Conservation (phyloP, 1,284 basidiomycete species). For the Tylopilus sp. region DNA sequence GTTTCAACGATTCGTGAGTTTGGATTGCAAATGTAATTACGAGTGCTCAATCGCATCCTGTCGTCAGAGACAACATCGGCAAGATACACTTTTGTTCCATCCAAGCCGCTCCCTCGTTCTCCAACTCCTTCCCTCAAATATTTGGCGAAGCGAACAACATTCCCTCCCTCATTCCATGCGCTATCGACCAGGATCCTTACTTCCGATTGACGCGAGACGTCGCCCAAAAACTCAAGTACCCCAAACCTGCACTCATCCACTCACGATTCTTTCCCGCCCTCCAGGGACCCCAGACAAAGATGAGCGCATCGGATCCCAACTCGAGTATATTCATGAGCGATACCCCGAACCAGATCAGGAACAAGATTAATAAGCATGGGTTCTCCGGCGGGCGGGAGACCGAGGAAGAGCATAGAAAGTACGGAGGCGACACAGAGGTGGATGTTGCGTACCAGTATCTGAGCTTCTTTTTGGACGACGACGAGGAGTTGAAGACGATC, state of each 20-base stretch:
- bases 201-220: slow-evolving; percentile 98
- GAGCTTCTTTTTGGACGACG: slow-evolving; percentile 96
- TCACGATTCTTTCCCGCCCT: slow-evolving; percentile 98
- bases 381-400: slow-evolving; percentile 91
- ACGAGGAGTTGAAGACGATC: slow-evolving; percentile 77
- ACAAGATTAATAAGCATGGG: slow-evolving; percentile 93
- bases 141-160: slow-evolving; percentile 84
- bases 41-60: not conserved
- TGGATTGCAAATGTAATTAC: too few relatives aligned
- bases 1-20: slow-evolving; percentile 89
- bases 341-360: slow-evolving; percentile 91
- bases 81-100: slow-evolving; percentile 98
- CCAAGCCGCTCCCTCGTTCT: slow-evolving; percentile 96
- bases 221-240: slow-evolving; percentile 91
- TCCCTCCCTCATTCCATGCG: slow-evolving; percentile 94
- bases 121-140: slow-evolving; percentile 98
- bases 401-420: slow-evolving; percentile 85
- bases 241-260: slow-evolving; percentile 90
- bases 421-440: slow-evolving; percentile 93
- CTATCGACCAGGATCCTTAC: slow-evolving; percentile 97
- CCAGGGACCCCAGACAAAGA: slow-evolving; percentile 97
- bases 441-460: slow-evolving; percentile 97
- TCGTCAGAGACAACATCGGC: slow-evolving; percentile 88
- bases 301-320: slow-evolving; percentile 93
- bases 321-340: slow-evolving; percentile 96